Percentiles rank a stretch among this genome's conserved stretches.
Evolutionary conservation across 805 yeast species (phyloP).

Genomic region (Candida germanica): DNA sequence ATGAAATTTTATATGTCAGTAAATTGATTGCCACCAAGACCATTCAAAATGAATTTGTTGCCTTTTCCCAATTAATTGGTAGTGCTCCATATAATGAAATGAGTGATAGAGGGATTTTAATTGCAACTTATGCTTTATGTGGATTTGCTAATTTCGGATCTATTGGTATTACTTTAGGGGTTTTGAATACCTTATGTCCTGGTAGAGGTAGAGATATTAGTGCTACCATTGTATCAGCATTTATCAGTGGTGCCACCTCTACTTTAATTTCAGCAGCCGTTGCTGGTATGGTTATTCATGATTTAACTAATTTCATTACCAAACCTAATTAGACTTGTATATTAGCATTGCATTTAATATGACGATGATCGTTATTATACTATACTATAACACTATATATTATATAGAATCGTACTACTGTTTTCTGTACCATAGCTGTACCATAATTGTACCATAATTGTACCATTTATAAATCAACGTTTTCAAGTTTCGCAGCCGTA

Average conservation of each 20-base stretch:
- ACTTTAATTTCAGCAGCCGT: constrained; percentile 56
- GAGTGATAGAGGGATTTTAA: constrained; percentile 49
- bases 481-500: too few relatives aligned
- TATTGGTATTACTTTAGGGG: constrained; percentile 60
- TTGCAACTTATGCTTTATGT: constrained; percentile 61
- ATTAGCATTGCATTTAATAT: too few relatives aligned
- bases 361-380: too few relatives aligned
- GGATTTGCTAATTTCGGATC: constrained; percentile 64
- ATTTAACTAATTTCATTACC: constrained; percentile 28
- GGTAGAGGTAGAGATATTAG: constrained; percentile 46
- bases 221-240: constrained; percentile 43
- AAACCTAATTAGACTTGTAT: neutral
- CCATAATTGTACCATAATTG: too few relatives aligned
- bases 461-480: too few relatives aligned
- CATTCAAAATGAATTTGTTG: constrained; percentile 62
- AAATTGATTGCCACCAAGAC: constrained; percentile 54
- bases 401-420: too few relatives aligned
- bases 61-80: constrained; percentile 40
- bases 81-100: constrained; percentile 44
- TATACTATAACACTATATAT: too few relatives aligned
- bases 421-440: too few relatives aligned
- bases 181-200: constrained; percentile 55
- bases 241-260: constrained; percentile 50
- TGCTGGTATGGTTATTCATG: constrained; percentile 62
- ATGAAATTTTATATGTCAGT: constrained; percentile 50